Conservation (phyloP, 257 asterid species). For the Misopates orontium region DNA sequence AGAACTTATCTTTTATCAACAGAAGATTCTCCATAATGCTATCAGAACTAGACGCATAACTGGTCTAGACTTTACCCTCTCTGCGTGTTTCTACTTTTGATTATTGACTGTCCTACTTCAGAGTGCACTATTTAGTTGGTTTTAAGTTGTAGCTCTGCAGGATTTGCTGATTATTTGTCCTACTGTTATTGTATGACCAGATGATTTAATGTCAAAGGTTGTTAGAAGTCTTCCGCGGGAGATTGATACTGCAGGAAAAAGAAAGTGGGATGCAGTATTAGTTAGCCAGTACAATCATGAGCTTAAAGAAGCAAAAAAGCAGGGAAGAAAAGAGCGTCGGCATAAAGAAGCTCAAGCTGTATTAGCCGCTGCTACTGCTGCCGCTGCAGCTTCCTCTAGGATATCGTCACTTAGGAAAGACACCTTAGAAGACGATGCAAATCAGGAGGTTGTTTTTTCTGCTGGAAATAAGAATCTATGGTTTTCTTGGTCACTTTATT, state of each 20-base stretch:
- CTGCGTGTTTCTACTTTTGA: slow-evolving; percentile 5
- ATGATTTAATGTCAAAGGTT: slow-evolving; percentile 69
- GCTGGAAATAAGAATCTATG: not conserved
- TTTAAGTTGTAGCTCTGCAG: not conserved
- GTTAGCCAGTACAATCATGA: slow-evolving; percentile 76
- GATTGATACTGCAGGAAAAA: slow-evolving; percentile 60
- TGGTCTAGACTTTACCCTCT: slow-evolving; percentile 53
- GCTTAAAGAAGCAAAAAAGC: slow-evolving; percentile 87
- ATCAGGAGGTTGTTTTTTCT: slow-evolving; percentile 52
- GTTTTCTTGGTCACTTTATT: slow-evolving; percentile 17
- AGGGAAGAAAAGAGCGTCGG: slow-evolving; percentile 90
- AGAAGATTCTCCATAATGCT: slow-evolving; percentile 57
- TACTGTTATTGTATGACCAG: slow-evolving; percentile 43
- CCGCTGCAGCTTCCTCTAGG: slow-evolving; percentile 96
- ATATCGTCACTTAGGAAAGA: slow-evolving; percentile 82
- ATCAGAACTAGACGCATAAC: slow-evolving; percentile 48
- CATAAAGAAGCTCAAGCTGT: slow-evolving; percentile 97
- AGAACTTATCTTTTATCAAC: slow-evolving; percentile 80
- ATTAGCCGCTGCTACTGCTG: slow-evolving; percentile 98
- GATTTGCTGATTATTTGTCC: slow-evolving; percentile 15
- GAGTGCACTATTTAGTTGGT: slow-evolving; percentile 19
- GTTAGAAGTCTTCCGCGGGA: slow-evolving; percentile 69
- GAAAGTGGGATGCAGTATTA: slow-evolving; percentile 81
- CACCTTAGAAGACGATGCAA: slow-evolving; percentile 59
- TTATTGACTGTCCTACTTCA: not conserved